Base-by-base conservation (phyloP, 192 early-diverging fungal genomes). In the Umbelopsis sp. region DNA sequence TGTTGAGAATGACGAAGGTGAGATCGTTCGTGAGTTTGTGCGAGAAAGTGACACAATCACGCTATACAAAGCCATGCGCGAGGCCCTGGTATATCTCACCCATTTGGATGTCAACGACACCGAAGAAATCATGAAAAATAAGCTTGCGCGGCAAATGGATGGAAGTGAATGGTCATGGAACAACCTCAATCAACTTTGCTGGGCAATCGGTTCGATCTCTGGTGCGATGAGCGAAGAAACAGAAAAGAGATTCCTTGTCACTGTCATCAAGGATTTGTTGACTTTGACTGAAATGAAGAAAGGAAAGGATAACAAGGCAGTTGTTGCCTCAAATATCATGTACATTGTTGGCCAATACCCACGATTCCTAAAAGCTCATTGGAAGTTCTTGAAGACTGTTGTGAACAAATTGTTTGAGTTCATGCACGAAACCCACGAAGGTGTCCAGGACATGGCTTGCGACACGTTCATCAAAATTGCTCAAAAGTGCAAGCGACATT, bases 281-380 rank as follows among this genome's bases (percentile, higher is more conserved):
- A 88, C 91, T 51, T 84, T 99, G n/a, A 92, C 90, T 77, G 98
- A 99, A 78, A 91, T 94, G 86, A 98, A 97, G 81, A 88, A 95
- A 35, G 98, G 98, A 68, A 99, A 99, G 85, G 98, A 98, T 74
- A 99, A 99, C 86, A 99, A 99, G 86, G 98, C 98, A 6, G 94
- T 99, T 30, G 96, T 98, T 20, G 98, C 98, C 0, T 95, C 96
- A 37, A 98, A 99, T 80, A 99, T 99, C 71, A 99, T 99, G 98
- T 99, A 99, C 75, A 94, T 97, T 72, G 98, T 99, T n/a, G 98
- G 98, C 18, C 98, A 99, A 84, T 99, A 99, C 77, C 98, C 98
- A 58, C 92, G 98, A n/a, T 99, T 99, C 87, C 87, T 99, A 72
- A 99, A 98, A 77, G 95, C 96, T 3, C 98, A 99, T 76, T 99